Evolutionary conservation across 2,329 filamentous ascomycete species (phyloP), one percentile per base, ranked within the genome.

Genomic region (Clarireedia paspali): DNA sequence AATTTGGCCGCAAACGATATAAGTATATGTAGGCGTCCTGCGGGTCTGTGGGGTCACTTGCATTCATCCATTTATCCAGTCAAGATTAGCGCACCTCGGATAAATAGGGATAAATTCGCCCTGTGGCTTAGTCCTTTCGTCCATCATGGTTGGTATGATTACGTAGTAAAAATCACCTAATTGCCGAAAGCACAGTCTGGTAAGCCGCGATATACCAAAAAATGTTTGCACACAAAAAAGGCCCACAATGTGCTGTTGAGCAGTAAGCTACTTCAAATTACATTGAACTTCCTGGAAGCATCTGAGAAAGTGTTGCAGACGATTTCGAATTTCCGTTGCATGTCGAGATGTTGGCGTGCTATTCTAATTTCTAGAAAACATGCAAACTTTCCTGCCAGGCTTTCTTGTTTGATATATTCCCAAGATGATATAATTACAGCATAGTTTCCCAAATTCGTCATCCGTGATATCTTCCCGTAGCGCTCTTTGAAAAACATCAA

Each of bases 41-140:
- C 30, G 46, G 34, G 46, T 42, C 7, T 20, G 46, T 47, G 17
- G 46, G 36, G 5, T 36, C 3, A 7, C 17, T 27, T 54, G 20
- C 9, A 50, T 50, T 53, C 48, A 50, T 17, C 52, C 52, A 55
- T 55, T 55, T 55, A 55, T 50, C 52, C 52, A 26, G 34, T 15
- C 6, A 7, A 15, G 24, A 34, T 42, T 54, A 54, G 45, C 38
- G 20, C 5, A 12, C 3, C 24, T 23, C 52, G 52, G 52, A 34
- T 55, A 50, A 55, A 55, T 40, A 55, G 34, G 52, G 52, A 47
- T 50, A 34, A 54, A 34, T 40, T 42, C 27, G 9, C n/a, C 17
- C 30, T 4, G 24, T 39, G 42, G 15, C 10, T 34, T 9, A 24
- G 30, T 44, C 46, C 52, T 50, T 55, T 40, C 44, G 46, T 50